phyloP scores from a whole-genome alignment of 805 yeast genomes.

The Vanderwaltozyma tropicalis region DNA sequence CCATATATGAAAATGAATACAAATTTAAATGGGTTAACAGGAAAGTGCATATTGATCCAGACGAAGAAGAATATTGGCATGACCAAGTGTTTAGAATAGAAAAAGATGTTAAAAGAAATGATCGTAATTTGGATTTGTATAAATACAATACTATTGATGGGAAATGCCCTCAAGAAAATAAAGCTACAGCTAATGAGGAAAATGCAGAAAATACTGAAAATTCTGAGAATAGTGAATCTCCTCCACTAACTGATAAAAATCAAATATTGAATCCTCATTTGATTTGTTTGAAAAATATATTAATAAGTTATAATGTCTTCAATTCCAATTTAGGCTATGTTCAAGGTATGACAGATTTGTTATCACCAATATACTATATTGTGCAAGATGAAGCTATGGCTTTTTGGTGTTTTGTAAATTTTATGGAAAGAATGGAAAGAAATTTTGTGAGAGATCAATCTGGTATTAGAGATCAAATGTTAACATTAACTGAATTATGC shows the following conservation, averaged over 20 bases:
- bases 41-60: slow-evolving; percentile 19
- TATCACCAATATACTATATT: slow-evolving; percentile 70
- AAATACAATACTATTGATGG: slow-evolving; percentile 32
- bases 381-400: slow-evolving; percentile 63
- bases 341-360: slow-evolving; percentile 93
- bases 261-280: slow-evolving; percentile 66
- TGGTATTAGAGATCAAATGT: slow-evolving; percentile 87
- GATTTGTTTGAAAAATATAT: slow-evolving; percentile 58
- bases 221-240: slow-evolving; percentile 28
- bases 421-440: slow-evolving; percentile 92
- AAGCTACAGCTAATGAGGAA: slow-evolving; percentile 4
- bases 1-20: slow-evolving; percentile 45
- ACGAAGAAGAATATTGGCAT: slow-evolving; percentile 60
- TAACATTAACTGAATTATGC: slow-evolving; percentile 71
- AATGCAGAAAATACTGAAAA: slow-evolving; percentile 28
- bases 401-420: slow-evolving; percentile 80
- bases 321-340: slow-evolving; percentile 85
- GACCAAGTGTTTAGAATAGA: slow-evolving; percentile 87
- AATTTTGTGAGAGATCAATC: slow-evolving; percentile 85
- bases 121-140: slow-evolving; percentile 63
- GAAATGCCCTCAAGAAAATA: slow-evolving; percentile 28
- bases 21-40: slow-evolving; percentile 63
- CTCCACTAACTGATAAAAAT: slow-evolving; percentile 18
- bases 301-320: slow-evolving; percentile 77
- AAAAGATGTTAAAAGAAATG: slow-evolving; percentile 89